These are phyloP conservation scores for Sextonia rubra DNA, from an alignment of 164 flowering plant species.

Conservation along the genomic window DNA sequence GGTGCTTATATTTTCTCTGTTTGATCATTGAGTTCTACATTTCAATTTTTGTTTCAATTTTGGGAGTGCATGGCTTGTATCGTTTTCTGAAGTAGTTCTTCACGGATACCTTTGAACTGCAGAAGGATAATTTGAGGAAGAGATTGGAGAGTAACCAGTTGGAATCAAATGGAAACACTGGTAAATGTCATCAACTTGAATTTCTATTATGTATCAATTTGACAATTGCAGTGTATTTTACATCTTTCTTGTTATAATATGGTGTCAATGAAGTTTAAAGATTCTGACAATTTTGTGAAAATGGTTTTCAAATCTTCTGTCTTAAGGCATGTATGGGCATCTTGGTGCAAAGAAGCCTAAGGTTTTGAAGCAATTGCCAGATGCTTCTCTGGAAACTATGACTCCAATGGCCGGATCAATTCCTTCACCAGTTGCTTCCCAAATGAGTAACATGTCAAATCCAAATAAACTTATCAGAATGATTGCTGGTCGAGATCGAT, in stretches of 20 bases:
- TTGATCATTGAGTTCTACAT: background rate
- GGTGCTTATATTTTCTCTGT: background rate
- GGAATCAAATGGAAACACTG: slow-evolving; percentile 68
- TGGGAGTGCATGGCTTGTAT: background rate
- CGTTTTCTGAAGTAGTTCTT: background rate
- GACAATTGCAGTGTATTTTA: background rate
- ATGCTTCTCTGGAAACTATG: slow-evolving; percentile 50
- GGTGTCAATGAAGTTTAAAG: no score
- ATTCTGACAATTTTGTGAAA: no score
- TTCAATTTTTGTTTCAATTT: background rate
- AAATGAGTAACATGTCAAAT: slow-evolving; percentile 44
- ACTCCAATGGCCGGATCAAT: slow-evolving; percentile 47
- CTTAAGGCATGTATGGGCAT: slow-evolving; percentile 58
- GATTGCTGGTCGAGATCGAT: background rate
- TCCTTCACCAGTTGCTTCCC: slow-evolving; percentile 91
- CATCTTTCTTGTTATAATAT: background rate
- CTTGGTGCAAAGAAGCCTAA: slow-evolving; percentile 65
- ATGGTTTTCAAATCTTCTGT: slow-evolving; percentile 5
- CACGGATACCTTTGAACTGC: slow-evolving; percentile 16
- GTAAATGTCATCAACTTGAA: slow-evolving; percentile 27
- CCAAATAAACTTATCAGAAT: background rate
- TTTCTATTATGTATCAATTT: background rate
- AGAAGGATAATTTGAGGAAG: slow-evolving; percentile 65
- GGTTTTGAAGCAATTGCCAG: slow-evolving; percentile 52
- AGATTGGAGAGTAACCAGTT: slow-evolving; percentile 53